Conservation (phyloP, 768 basidiomycete species). For the Panus rudis region DNA sequence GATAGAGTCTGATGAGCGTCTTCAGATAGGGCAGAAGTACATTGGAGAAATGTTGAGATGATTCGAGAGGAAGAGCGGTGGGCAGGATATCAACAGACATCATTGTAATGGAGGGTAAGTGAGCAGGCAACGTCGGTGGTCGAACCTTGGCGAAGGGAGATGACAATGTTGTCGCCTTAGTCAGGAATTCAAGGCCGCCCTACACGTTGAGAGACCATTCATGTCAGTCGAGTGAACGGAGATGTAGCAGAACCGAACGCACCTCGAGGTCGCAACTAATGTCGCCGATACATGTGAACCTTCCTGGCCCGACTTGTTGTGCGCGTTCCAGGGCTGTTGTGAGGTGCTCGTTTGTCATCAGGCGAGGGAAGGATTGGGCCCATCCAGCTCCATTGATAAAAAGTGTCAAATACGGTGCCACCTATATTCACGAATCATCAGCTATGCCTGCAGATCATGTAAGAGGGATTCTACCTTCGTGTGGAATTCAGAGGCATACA, state of each 20-base stretch:
- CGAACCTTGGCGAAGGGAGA: slow-evolving; percentile 59
- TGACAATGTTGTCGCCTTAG: slow-evolving; percentile 69
- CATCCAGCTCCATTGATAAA: slow-evolving; percentile 86
- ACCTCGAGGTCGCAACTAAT: slow-evolving; percentile 87
- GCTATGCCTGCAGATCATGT: not conserved
- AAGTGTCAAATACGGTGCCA: slow-evolving; percentile 80
- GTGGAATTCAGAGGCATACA: slow-evolving; percentile 62
- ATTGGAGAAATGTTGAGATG: slow-evolving; percentile 68
- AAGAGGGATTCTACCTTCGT: slow-evolving; percentile 40
- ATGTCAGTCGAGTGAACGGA: not conserved
- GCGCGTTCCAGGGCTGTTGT: slow-evolving; percentile 41
- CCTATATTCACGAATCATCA: slow-evolving; percentile 31
- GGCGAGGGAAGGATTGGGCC: slow-evolving; percentile 67
- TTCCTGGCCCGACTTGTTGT: slow-evolving; percentile 40
- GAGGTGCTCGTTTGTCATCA: slow-evolving; percentile 68
- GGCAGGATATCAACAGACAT: slow-evolving; percentile 93
- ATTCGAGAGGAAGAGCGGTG: slow-evolving; percentile 74
- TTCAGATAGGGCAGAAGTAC: slow-evolving; percentile 64
- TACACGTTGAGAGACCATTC: slow-evolving; percentile 19
- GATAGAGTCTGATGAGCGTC: slow-evolving; percentile 41
- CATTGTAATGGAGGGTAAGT: slow-evolving; percentile 59
- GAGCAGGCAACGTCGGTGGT: slow-evolving; percentile 32
- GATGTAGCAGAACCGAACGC: slow-evolving; percentile 11
- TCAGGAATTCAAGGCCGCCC: slow-evolving; percentile 84
- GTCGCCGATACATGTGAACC: slow-evolving; percentile 74